Evolutionary conservation across 176 grass and related monocot species (phyloP), one percentile per base, ranked within the genome.

Genomic region (Elaeis guineensis): DNA sequence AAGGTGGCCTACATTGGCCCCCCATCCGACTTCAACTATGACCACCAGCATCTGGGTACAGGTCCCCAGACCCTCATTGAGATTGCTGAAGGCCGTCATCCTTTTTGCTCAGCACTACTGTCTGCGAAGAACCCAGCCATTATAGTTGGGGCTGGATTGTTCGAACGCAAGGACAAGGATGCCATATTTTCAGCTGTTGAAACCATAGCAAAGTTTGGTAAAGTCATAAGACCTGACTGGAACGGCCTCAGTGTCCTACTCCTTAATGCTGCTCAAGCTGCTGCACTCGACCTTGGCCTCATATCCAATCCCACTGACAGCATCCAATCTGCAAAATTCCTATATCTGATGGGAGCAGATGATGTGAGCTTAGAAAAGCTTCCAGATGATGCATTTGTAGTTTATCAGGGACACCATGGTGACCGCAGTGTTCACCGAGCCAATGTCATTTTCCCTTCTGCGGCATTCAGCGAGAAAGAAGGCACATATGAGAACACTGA

Each of bases 401-500:
- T 99, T 56, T 99, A 99, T 62, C 94, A 99, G 57, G 94, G 94
- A 32, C 94, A 99, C 68, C 94, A 99, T 69, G 94, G 94, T 51
- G 94, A 99, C 69, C 89, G 74, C 52, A 66, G 84, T 32, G 94
- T 93, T 18, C 89, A 93, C 57, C 70, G 94, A 66, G 94, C 94
- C 15, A 93, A 99, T 58, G 71, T 99, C 20, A 84, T 99, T 18
- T 51, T 99, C 17, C 94, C 94, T 8, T 89, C 94, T 12, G 81
- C 84, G 29, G 88, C 94, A 81, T 99, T 99, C 65, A 99, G 88
- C 5, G 94, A 99, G 79, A 99, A 99, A 71, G 88, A 99, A 74
- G 94, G 88, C 19, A 99, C 88, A 8, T 92, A 99, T 3, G 94
- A 99, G 71, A 99, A 99, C 55, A 93, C 94, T 0, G 94, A 99